Percentiles rank a stretch among this genome's conserved stretches.
Conservation (phyloP, 306 rosid species). For the Vigna trinervia region DNA sequence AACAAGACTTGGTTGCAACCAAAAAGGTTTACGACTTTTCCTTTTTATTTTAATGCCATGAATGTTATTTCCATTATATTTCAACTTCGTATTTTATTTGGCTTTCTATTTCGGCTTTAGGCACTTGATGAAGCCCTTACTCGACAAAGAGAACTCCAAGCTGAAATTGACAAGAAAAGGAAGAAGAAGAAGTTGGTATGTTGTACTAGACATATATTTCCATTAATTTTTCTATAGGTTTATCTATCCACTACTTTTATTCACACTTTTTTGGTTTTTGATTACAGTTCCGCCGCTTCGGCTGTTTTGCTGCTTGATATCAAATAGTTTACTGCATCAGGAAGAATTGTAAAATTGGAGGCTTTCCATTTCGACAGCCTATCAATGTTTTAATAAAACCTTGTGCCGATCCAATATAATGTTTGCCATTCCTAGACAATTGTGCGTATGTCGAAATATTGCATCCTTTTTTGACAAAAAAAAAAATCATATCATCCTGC, state of each 20-base stretch:
- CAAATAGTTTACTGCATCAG: slow-evolving; percentile 26
- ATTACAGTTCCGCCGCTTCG: slow-evolving; percentile 62
- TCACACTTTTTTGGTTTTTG: slow-evolving; percentile 42
- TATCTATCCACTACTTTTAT: not conserved
- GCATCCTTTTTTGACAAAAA: not conserved
- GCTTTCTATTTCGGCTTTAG: slow-evolving; percentile 43
- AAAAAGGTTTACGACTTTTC: slow-evolving; percentile 64
- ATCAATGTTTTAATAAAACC: slow-evolving; percentile 21
- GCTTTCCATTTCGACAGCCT: slow-evolving; percentile 21
- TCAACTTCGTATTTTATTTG: not conserved
- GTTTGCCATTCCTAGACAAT: slow-evolving; percentile 43
- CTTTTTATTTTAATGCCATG: not conserved
- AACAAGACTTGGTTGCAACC: slow-evolving; percentile 67
- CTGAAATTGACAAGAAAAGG: slow-evolving; percentile 74
- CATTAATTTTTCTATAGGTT: not conserved
- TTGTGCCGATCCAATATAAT: slow-evolving; percentile 46
- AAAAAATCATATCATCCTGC: not conserved
- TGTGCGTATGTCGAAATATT: slow-evolving; percentile 45
- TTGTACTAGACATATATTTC: slow-evolving; percentile 10
- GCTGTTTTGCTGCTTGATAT: slow-evolving; percentile 34
- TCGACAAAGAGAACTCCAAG: slow-evolving; percentile 62
- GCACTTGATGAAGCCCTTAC: slow-evolving; percentile 74
- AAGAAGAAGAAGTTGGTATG: slow-evolving; percentile 71
- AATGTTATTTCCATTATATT: not conserved
- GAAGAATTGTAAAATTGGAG: slow-evolving; percentile 43